Base-by-base conservation (phyloP, 257 asterid species). In the Solanum chiquidenum region DNA sequence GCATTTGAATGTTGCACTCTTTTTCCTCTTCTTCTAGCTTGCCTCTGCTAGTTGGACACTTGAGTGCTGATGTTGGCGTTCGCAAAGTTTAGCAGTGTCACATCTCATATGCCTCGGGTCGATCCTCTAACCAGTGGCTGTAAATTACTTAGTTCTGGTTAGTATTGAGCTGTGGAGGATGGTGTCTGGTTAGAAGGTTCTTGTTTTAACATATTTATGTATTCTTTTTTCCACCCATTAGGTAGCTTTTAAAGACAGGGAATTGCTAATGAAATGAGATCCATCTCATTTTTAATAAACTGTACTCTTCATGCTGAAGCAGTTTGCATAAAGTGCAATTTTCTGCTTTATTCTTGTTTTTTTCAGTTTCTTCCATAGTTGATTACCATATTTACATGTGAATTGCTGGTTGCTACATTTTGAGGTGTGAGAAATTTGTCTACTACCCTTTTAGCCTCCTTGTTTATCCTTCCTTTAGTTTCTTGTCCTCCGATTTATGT, bases 81-180 rank as follows among this genome's bases (percentile, higher is more conserved):
- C 44, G 9, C 79, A 87, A 52, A 76, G 76, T 82, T 73, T 86
- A 83, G 86, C 55, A 14, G 21, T 69, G 87, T 69, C 6, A 40
- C 88, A 38, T 38, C 60, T 37, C 18, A 79, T 55, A 52, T 12
- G 74, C 66, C 44, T 62, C 37, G 29, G 35, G 38, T 76, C 44
- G 34, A 73, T 44, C 60, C 84, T 72, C 46, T 27, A 33, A 55
- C 71, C 84, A 4, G 29, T 80, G 80, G 69, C 46, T 91, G 94
- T 93, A 93, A 87, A 91, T 86, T 91, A 83, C 62, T 86, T 60
- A 87, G 58, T 87, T 79, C 37, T 69, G 74, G 66, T 5, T 86
- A 76, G 90, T 12, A 44, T 68, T 75, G 37, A 82, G 69, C 69
- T 49, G 44, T 82, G 69, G 86, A 49, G 46, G 71, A 82, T 49